Conservation (phyloP, 148 eudicot genomes). For the Vaccinium macrocarpon region DNA sequence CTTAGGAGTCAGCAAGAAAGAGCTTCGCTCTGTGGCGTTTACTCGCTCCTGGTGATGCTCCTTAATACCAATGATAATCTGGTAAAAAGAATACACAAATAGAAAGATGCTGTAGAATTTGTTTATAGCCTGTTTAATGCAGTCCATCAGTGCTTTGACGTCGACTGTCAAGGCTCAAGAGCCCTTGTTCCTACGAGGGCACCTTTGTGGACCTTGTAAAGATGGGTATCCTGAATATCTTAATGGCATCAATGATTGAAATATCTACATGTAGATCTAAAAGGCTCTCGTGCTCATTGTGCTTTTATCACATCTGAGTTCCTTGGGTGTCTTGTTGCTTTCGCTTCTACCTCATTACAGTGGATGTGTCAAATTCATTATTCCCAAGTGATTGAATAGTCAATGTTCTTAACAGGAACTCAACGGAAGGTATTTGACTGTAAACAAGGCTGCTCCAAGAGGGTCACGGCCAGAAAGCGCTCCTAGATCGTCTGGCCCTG, state of each 20-base stretch:
- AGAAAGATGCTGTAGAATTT: too few species aligned
- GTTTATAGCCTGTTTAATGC: too few species aligned
- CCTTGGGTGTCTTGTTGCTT: background rate
- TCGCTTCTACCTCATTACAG: background rate
- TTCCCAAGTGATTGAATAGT: background rate
- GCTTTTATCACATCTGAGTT: background rate
- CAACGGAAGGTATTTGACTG: slow-evolving; percentile 58
- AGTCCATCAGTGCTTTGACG: too few species aligned
- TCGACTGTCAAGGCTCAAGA: background rate
- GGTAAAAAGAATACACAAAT: too few species aligned
- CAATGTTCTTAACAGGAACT: slow-evolving; percentile 47
- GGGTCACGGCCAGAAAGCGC: slow-evolving; percentile 73
- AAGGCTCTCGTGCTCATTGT: background rate
- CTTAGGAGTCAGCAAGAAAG: too few species aligned
- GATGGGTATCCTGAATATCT: background rate
- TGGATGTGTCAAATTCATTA: background rate
- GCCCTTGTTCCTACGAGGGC: background rate
- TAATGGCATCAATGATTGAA: background rate
- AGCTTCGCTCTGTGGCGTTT: too few species aligned
- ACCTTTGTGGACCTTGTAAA: background rate
- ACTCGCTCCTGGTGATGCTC: too few species aligned
- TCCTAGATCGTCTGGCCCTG: slow-evolving; percentile 41
- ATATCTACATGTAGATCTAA: background rate
- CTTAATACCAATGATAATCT: too few species aligned
- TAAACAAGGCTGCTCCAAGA: slow-evolving; percentile 88